Evolutionary conservation across 1,284 basidiomycete genomes (phyloP).

Genomic region (Coriolopsis trogii): DNA sequence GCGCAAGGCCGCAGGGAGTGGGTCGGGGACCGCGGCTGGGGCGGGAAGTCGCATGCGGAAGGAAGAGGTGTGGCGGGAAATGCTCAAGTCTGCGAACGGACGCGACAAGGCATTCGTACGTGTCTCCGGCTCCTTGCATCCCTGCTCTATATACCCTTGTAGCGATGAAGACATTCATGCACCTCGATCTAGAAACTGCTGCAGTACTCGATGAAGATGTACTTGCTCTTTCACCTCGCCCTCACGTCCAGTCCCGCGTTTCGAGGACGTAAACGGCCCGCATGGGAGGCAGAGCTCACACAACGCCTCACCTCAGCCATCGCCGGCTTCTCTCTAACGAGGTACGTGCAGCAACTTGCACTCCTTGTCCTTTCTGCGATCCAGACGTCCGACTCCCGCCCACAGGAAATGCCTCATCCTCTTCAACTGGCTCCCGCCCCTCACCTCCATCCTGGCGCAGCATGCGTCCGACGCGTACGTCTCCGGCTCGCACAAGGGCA

Average conservation of each 20-base stretch:
- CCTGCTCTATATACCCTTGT: too few species aligned
- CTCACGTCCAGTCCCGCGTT: slow-evolving; percentile 48
- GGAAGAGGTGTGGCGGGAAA: slow-evolving; percentile 77
- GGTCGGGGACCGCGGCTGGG: slow-evolving; percentile 41
- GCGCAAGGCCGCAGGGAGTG: slow-evolving; percentile 32
- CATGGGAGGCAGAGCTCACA: slow-evolving; percentile 59
- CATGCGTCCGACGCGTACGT: slow-evolving; percentile 60
- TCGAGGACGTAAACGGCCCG: slow-evolving; percentile 44
- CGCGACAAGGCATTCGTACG: slow-evolving; percentile 82
- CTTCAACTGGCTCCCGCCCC: slow-evolving; percentile 80
- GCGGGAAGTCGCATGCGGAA: slow-evolving; percentile 47
- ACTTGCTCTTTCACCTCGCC: slow-evolving; percentile 67
- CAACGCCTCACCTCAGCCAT: slow-evolving; percentile 62
- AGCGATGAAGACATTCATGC: slow-evolving; percentile 7
- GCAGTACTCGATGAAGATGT: slow-evolving; percentile 77
- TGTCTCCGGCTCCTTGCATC: slow-evolving; percentile 22
- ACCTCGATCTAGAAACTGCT: slow-evolving; percentile 68
- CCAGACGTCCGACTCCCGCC: slow-evolving; percentile 1
- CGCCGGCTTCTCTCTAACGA: slow-evolving; percentile 68
- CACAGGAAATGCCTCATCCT: slow-evolving; percentile 74
- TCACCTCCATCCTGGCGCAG: slow-evolving; percentile 67
- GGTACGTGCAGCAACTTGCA: slow-evolving; percentile 43
- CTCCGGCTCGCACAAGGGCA: slow-evolving; percentile 37
- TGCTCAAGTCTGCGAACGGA: slow-evolving; percentile 73
- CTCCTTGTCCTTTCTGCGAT: background rate